Evolutionary conservation across 2,329 filamentous ascomycete species (phyloP), one percentile per base, ranked within the genome.

Genomic region (Xylariales sp.): DNA sequence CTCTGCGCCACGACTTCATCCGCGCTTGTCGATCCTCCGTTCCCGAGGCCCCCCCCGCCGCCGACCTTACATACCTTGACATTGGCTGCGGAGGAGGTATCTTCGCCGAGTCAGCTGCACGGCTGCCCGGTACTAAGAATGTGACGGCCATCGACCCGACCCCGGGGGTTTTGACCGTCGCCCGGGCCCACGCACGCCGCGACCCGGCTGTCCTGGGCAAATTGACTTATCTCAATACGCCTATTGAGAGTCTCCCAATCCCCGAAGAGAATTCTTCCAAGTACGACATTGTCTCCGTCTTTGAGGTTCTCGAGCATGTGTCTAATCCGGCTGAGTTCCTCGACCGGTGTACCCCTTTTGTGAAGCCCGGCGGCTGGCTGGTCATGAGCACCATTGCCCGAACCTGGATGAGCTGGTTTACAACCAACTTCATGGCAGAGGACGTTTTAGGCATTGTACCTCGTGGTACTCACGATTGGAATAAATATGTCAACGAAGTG

Each of bases 51-150:
- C 44, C 61, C 7, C 48, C 65, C 34, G 47, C 53, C 37, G 21
- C 49, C 45, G 48, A 51, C 41, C 68, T 88, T 4, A 73, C 74
- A 23, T 95, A 88, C 61, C 83, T 98, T 37, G 93, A 98, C 61
- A 78, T 98, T 41, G 93, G 93, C 49, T 97, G 93, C 63, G 93
- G 93, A 44, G 93, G 91, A 16, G 93, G 93, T 44, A 97, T 97
- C 60, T 96, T 97, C 59, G 89, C 91, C 41, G 93, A 97, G 62
- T 85, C 79, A 14, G 85, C 87, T 1, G 87, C 88, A 1, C 75
- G 88, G 5, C 64, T 90, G 23, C 64, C 74, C 1, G 70, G 66
- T 29, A 86, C 84, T 0, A 56, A 58, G 3, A 74, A 67, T 35
- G 86, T 93, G 3, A 83, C 81, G 1, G 88, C 82, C 32, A 83